These are phyloP conservation scores for Debaryomyces fabryi DNA, from an alignment of 1,139 yeast species.

Conservation along the genomic window DNA sequence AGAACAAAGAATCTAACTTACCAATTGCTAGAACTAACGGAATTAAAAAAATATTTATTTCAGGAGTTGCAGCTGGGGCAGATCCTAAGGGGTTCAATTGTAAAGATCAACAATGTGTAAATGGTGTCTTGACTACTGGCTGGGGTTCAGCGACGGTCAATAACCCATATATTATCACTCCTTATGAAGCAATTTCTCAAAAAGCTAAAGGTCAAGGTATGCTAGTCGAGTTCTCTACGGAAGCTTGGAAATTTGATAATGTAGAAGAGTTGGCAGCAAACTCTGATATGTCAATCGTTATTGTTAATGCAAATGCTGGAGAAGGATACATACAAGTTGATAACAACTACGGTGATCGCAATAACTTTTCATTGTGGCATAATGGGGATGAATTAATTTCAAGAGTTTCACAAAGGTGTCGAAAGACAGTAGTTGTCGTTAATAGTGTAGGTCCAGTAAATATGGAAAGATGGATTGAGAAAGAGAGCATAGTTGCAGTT, in stretches of 20 bases:
- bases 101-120: constrained; percentile 50
- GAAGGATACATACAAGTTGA: constrained; percentile 63
- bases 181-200: constrained; percentile 52
- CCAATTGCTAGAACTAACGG: constrained; percentile 52
- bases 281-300: constrained; percentile 55
- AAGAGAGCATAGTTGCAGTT: constrained; percentile 60
- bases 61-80: constrained; percentile 51
- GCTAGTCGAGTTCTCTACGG: constrained; percentile 45
- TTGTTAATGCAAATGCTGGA: constrained; percentile 57
- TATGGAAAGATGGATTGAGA: constrained; percentile 60
- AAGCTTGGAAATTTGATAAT: constrained; percentile 47
- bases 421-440: constrained; percentile 59
- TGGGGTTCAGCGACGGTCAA: constrained; percentile 58
- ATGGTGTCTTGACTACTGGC: constrained; percentile 51
- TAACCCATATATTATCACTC: constrained; percentile 57
- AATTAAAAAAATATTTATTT: constrained; percentile 45
- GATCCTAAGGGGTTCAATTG: constrained; percentile 54
- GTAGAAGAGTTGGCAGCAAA: constrained; percentile 48
- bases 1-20: constrained; percentile 50
- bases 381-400: constrained; percentile 59
- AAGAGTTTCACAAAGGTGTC: constrained; percentile 49
- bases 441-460: constrained; percentile 63
- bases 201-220: constrained; percentile 47
- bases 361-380: constrained; percentile 60
- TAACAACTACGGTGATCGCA: constrained; percentile 62